Evolutionary conservation across 257 asterid species (phyloP).

Genomic region (Plantago ovata): DNA sequence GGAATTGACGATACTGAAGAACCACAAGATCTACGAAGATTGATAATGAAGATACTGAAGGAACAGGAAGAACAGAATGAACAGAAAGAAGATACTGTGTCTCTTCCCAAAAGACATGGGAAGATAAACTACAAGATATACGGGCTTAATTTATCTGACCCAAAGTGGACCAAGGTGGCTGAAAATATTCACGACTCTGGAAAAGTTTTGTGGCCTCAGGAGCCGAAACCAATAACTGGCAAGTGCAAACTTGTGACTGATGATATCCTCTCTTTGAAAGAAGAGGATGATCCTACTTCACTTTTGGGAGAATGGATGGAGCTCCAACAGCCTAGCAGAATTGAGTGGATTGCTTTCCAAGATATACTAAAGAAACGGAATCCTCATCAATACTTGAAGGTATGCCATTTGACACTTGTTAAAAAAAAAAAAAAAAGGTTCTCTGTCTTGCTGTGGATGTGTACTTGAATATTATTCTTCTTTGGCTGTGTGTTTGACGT

Average conservation of each 20-base stretch:
- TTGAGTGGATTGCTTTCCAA: slow-evolving; percentile 77
- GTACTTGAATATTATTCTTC: background rate
- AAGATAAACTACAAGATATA: slow-evolving; percentile 79
- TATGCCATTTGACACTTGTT: slow-evolving; percentile 22
- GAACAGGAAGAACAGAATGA: slow-evolving; percentile 10
- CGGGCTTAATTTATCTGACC: slow-evolving; percentile 81
- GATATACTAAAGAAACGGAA: slow-evolving; percentile 49
- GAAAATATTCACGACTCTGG: slow-evolving; percentile 70
- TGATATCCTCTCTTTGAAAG: slow-evolving; percentile 50
- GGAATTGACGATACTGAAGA: no score
- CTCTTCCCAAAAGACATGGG: slow-evolving; percentile 91
- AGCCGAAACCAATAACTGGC: slow-evolving; percentile 63
- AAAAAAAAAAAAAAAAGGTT: no score
- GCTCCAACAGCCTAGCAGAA: slow-evolving; percentile 71
- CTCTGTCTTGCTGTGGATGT: background rate
- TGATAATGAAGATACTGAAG: slow-evolving; percentile 18
- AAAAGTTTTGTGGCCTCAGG: slow-evolving; percentile 59
- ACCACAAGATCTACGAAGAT: slow-evolving; percentile 13
- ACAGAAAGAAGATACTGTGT: slow-evolving; percentile 26
- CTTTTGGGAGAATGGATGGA: slow-evolving; percentile 69
- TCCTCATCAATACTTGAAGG: slow-evolving; percentile 55
- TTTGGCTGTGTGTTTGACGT: no score
- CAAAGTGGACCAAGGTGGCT: slow-evolving; percentile 83
- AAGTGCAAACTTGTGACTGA: slow-evolving; percentile 69
- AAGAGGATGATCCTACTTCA: slow-evolving; percentile 55